Evolutionary conservation across 768 basidiomycete species (phyloP), one percentile per base, ranked within the genome.

Genomic region (Suillus subluteus): DNA sequence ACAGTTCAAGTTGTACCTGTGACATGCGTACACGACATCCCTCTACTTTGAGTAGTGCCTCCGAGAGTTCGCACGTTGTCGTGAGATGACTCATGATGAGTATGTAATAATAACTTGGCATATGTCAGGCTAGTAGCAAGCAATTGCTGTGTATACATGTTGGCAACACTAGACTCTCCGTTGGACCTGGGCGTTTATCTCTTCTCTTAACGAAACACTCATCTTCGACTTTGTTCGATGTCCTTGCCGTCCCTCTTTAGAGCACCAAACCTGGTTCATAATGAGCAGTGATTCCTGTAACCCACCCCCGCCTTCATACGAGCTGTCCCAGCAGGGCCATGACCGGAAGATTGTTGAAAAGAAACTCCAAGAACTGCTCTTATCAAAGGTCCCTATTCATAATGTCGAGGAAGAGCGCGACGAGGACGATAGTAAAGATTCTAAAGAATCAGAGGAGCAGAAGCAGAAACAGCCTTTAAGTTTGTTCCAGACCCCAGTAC

Each of bases 311-410:
- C 82, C 83, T 1, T 75, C 83, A 1, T 84, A 84, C 73, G 77
- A 83, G 61, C 67, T 73, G 63, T 78, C 79, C 12, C 71, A 80
- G 26, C 72, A 78, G 50, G 78, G 77, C 52, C 86, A 83, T 58
- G 87, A 90, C 73, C 83, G 79, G 58, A 90, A 88, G 75, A 77
- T 84, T 50, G 72, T 81, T 2, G 75, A 77, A 58, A 58, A 67
- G 26, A 32, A 61, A 13, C 26, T 62, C 2, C 73, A 71, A 43
- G 58, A 41, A 6, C 66, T 66, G 41, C 66, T 67, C 41, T 35
- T 63, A 15, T 62, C 69, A 26, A 73, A 72, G 23, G 15, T 59
- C 38, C 68, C 68, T 26, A 63, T 70, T 32, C 64, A 40, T n/a
- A 64, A 54, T 54, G 54, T 58, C 4, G 66, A 71, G 41, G 64